Conservation (phyloP, 805 yeast species). For the Debaryomyces tyrocola region DNA sequence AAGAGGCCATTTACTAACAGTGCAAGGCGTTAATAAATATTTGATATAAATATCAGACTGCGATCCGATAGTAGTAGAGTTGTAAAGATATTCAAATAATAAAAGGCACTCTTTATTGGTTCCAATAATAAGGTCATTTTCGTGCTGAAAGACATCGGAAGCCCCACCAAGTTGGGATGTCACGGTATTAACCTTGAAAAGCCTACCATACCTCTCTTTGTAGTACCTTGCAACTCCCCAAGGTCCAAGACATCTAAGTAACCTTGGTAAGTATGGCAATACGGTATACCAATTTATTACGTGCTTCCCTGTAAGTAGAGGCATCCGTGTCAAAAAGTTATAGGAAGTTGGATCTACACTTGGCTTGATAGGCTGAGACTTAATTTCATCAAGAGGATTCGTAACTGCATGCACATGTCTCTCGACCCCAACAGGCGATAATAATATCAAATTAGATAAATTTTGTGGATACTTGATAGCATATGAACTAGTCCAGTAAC, state of each 20-base stretch:
- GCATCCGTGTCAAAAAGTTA: conserved; percentile 48
- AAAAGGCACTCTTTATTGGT: conserved; percentile 35
- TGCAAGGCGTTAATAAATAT: conserved; percentile 53
- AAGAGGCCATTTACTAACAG: conserved; percentile 66
- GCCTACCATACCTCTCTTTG: conserved; percentile 40
- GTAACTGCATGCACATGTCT: conserved; percentile 61
- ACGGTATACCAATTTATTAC: conserved; percentile 38
- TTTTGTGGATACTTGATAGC: conserved; percentile 56
- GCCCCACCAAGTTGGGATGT: conserved; percentile 33
- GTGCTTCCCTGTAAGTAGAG: conserved; percentile 31
- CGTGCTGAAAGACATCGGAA: conserved; percentile 16
- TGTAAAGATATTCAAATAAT: conserved; percentile 42
- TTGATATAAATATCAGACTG: conserved; percentile 44
- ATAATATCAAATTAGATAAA: conserved; percentile 54
- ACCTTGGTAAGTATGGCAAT: conserved; percentile 46
- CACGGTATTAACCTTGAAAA: conserved; percentile 40
- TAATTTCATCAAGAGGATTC: conserved; percentile 26
- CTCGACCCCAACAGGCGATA: conserved; percentile 81
- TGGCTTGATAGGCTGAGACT: conserved; percentile 25
- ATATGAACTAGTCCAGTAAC: conserved; percentile 67
- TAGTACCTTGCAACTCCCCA: conserved; percentile 38
- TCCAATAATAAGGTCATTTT: conserved; percentile 37
- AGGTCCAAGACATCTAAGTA: conserved; percentile 47
- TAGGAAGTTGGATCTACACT: conserved; percentile 44
- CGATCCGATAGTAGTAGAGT: conserved; percentile 39